Evolutionary conservation across 2,329 filamentous ascomycete species (phyloP), one percentile per base, ranked within the genome.

Genomic region (Hymenoscyphus fructigenus): DNA sequence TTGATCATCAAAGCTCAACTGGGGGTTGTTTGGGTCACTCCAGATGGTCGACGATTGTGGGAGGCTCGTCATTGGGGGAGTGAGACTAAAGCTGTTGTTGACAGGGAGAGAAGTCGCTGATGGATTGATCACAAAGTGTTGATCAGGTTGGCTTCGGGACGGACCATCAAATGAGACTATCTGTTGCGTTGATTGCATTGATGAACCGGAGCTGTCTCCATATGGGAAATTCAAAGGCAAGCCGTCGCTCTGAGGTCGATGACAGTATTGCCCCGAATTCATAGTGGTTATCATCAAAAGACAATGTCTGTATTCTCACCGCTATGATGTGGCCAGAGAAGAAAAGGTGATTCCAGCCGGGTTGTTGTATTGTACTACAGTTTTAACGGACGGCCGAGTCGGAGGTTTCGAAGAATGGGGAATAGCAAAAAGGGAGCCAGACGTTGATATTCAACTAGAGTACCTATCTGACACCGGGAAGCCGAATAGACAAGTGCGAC

Each of bases 401-500:
- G 71, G 72, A 73, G 68, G 67, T 65, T 71, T 73, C 65, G 66
- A 71, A 71, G 66, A 65, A 71, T 66, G 65, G 59, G 69, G 66
- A 68, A 69, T 71, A 72, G 71, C 68, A 74, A 72, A 74, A 72
- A 72, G 73, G 69, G 67, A 63, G 67, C 63, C 65, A 63, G 66
- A 69, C 68, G 67, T 71, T 73, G 72, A 74, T 75, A 75, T 74
- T 72, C 66, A 69, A 70, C 60, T 66, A 65, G 59, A 67, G 61
- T 64, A 65, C 67, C 64, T 68, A 60, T 23, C 44, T 50, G n/a
- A 61, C 53, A 57, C 56, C 62, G 50, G 64, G 60, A 47, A 57
- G 23, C 59, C 70, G 67, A 65, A 67, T 65, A 59, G 62, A 69
- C 64, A 68, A 68, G 69, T 59, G 66, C 64, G 66, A 69, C 67